Percentiles rank a stretch among this genome's conserved stretches.
Evolutionary conservation across 768 basidiomycete genomes (phyloP).

Genomic region (Phlegmacium glaucopus): DNA sequence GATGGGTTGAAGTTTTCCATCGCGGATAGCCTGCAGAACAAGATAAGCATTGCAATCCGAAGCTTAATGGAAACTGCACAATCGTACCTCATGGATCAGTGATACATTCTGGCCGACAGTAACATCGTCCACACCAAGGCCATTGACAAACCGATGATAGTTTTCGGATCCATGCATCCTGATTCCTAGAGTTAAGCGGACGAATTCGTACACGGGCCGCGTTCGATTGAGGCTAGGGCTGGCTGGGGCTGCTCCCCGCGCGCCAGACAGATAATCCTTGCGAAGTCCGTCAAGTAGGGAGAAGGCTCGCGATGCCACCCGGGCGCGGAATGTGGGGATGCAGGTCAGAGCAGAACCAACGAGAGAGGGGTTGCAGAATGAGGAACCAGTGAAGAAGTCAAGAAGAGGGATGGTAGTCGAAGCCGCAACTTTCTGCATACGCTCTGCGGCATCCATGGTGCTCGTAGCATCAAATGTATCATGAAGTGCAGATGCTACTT

Average conservation of each 20-base stretch:
- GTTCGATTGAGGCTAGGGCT: constrained; percentile 65
- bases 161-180: constrained; percentile 81
- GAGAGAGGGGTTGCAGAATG: constrained; percentile 26
- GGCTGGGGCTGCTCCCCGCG: constrained; percentile 63
- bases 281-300: constrained; percentile 46
- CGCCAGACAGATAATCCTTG: constrained; percentile 54
- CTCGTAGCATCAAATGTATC: constrained; percentile 62
- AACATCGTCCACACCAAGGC: constrained; percentile 62
- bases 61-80: constrained; percentile 10
- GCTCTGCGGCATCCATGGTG: constrained; percentile 63
- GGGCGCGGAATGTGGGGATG: constrained; percentile 53
- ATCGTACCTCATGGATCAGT: constrained; percentile 68
- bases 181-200: constrained; percentile 69
- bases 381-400: constrained; percentile 50
- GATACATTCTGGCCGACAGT: constrained; percentile 72
- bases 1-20: constrained; percentile 46
- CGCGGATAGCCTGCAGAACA: constrained; percentile 41
- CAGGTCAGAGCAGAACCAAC: constrained; percentile 29
- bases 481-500: constrained; percentile 41
- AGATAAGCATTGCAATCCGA: background rate
- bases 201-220: constrained; percentile 71
- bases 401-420: constrained; percentile 60
- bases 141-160: constrained; percentile 52
- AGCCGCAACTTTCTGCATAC: constrained; percentile 71
- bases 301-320: constrained; percentile 46